Percentiles rank a stretch among this genome's conserved stretches.
These are phyloP conservation scores for Geranium incanum DNA, from an alignment of 441 rosid species.

Conservation along the genomic window DNA sequence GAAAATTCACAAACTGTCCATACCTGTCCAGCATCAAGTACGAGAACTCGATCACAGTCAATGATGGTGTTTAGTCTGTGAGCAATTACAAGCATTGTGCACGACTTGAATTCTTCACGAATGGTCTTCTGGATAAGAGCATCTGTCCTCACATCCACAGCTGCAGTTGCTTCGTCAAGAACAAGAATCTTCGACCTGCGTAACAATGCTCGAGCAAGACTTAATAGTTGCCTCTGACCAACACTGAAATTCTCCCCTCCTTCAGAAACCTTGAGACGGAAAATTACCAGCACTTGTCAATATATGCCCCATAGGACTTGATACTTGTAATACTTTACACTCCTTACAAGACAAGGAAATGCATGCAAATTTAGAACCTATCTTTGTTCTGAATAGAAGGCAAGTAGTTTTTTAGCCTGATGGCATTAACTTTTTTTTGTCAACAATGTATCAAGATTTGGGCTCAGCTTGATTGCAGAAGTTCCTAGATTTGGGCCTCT, in stretches of 20 bases:
- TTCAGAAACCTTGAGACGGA: conserved; percentile 54
- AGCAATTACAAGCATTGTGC: conserved; percentile 91
- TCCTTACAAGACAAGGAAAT: not conserved
- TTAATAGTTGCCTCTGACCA: conserved; percentile 83
- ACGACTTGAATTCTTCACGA: conserved; percentile 85
- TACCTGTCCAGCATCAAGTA: conserved; percentile 86
- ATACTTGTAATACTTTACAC: not conserved
- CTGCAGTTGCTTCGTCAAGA: conserved; percentile 97
- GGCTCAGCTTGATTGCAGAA: not conserved
- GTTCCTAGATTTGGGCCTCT: conserved; percentile 1
- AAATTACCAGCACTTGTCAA: conserved; percentile 10
- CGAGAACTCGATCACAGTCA: conserved; percentile 73
- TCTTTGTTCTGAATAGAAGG: not conserved
- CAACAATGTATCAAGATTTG: not conserved
- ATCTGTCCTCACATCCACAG: conserved; percentile 93
- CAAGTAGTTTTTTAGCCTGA: too few relatives aligned
- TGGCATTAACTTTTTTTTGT: not conserved
- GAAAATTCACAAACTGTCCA: conserved; percentile 1
- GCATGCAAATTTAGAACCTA: conserved; percentile 1
- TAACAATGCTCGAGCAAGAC: conserved; percentile 88
- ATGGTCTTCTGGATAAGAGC: conserved; percentile 91
- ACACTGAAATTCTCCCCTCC: conserved; percentile 93
- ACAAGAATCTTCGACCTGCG: conserved; percentile 92
- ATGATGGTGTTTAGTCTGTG: conserved; percentile 88
- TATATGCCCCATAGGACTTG: not conserved